phyloP scores from a whole-genome alignment of 371 early-diverging fungal genomes.

The Mucor mucedo region DNA sequence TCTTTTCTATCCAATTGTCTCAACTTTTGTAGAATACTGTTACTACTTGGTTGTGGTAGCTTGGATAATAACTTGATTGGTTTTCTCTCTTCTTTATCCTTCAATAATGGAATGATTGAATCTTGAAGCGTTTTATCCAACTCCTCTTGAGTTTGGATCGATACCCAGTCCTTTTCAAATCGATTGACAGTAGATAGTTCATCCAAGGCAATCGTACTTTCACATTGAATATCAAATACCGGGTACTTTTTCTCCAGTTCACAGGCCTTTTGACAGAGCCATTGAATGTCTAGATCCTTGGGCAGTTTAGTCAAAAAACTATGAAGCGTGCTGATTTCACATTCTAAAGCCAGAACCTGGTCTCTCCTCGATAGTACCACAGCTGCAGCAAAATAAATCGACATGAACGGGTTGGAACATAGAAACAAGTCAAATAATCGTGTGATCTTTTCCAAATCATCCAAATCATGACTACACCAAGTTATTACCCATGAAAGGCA shows the following conservation, averaged over 20 bases:
- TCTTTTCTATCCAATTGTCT: slow-evolving; percentile 18
- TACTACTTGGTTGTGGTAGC: not conserved
- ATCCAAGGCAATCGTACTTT: slow-evolving; percentile 46
- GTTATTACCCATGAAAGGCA: slow-evolving; percentile 85
- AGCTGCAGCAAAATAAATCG: slow-evolving; percentile 75
- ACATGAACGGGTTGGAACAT: slow-evolving; percentile 73
- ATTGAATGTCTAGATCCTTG: slow-evolving; percentile 46
- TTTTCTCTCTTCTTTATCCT: slow-evolving; percentile 25
- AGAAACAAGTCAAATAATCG: slow-evolving; percentile 82
- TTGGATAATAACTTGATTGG: slow-evolving; percentile 19
- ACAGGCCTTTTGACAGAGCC: slow-evolving; percentile 42
- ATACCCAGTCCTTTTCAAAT: slow-evolving; percentile 27
- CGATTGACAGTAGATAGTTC: slow-evolving; percentile 38
- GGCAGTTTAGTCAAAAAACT: slow-evolving; percentile 64
- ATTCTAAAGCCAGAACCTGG: slow-evolving; percentile 49
- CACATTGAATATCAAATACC: slow-evolving; percentile 47
- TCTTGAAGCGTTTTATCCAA: not conserved
- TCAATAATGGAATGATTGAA: slow-evolving; percentile 14
- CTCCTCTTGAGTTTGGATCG: slow-evolving; percentile 2
- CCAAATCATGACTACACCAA: slow-evolving; percentile 85
- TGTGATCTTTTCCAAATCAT: slow-evolving; percentile 56
- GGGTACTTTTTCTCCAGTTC: slow-evolving; percentile 47
- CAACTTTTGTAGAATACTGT: slow-evolving; percentile 15
- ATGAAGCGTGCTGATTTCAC: slow-evolving; percentile 61
- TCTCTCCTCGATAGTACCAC: slow-evolving; percentile 58